Conservation (phyloP, 2,329 filamentous ascomycete species). For the Fusarium nurragi region DNA sequence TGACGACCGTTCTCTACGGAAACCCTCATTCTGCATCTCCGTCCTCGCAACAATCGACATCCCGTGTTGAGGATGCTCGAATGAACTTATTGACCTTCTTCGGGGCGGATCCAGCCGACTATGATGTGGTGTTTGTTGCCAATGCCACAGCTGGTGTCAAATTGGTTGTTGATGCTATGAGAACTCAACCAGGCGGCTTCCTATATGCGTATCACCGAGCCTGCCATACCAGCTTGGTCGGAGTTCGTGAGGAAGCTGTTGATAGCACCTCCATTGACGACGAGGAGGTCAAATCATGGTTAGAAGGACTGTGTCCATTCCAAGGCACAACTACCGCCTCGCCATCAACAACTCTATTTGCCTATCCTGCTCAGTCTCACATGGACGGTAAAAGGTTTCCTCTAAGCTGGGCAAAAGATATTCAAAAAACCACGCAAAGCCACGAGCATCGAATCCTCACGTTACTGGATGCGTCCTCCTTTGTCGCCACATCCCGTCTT, state of each 20-base stretch:
- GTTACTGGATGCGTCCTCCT: constrained; percentile 84
- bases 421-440: constrained; percentile 50
- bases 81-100: constrained; percentile 78
- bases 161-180: constrained; percentile 80
- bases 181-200: constrained; percentile 75
- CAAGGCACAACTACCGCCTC: constrained; percentile 25
- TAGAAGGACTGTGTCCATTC: constrained; percentile 54
- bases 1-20: constrained; percentile 82
- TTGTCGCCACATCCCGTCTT: constrained; percentile 79
- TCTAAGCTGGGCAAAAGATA: constrained; percentile 69
- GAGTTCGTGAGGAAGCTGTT: constrained; percentile 76
- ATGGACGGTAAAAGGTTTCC: constrained; percentile 85
- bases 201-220: constrained; percentile 85
- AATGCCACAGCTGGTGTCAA: constrained; percentile 95
- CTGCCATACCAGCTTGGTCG: constrained; percentile 87
- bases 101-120: constrained; percentile 80
- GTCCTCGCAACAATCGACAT: constrained; percentile 80
- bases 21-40: constrained; percentile 91
- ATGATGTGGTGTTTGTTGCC: constrained; percentile 89
- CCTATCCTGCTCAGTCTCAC: constrained; percentile 92
- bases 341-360: constrained; percentile 64
- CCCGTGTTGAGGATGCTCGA: constrained; percentile 79
- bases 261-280: constrained; percentile 74
- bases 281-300: constrained; percentile 71
- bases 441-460: constrained; percentile 62